Evolutionary conservation across 2,329 filamentous ascomycete species (phyloP), one percentile per base, ranked within the genome.

Genomic region (Emmonsia crescens): DNA sequence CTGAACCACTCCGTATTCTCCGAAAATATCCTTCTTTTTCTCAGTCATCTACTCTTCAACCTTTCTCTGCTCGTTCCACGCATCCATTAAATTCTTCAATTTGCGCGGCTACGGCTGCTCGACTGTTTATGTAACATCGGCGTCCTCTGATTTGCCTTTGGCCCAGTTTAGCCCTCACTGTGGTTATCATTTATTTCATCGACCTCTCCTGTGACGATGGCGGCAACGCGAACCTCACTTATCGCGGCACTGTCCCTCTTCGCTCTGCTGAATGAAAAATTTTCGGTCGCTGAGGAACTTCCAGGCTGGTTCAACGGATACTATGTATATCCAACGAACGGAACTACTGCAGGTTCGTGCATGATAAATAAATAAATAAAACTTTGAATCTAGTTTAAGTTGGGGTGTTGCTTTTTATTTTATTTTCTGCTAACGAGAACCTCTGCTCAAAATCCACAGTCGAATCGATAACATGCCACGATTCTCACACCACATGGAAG

Each of bases 231-330:
- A 46, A 10, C 38, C 9, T 33, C 56, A 14, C 40, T 57, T 3
- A 29, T 57, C 24, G 12, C 3, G 19, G 27, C 27, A 29, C 24
- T 59, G 31, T 21, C 19, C 44, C 12, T 59, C 44, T 27, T 59
- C 31, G 48, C 44, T 51, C 29, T 51, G 2, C 46, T 59, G 31
- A 40, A 48, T 16, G n/a, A 40, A 42, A 52, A 14, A 24, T 58
- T 58, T 27, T 44, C 44, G 24, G 44, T 14, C 27, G 44, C 57
- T 36, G 14, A 27, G 10, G 44, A 59, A 1, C 27, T 33, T 14
- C 57, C 57, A 24, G 14, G 16, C 6, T 60, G 59, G 59, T 60
- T 60, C 49, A 60, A 60, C 21, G 59, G 59, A 44, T 60, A 60
- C 10, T 59, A 49, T 36, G 38, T 59, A 27, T 59, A 19, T 49